phyloP scores from a whole-genome alignment of 2,329 filamentous ascomycete genomes.

The Phyllosticta citribraziliensis region DNA sequence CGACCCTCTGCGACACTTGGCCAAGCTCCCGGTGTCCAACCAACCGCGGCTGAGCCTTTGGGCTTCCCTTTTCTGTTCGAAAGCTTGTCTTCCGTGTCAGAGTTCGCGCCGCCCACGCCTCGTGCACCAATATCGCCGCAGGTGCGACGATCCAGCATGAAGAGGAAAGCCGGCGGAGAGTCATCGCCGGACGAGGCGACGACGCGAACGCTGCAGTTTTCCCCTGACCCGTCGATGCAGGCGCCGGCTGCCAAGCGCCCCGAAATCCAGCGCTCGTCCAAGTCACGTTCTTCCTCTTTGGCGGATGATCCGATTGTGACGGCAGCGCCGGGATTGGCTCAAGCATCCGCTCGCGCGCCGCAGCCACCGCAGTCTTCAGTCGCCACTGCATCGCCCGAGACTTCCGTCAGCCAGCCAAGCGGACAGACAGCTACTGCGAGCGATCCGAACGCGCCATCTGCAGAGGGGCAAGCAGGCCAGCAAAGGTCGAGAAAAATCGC shows the following conservation, averaged over 20 bases:
- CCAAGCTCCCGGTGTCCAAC: neutral
- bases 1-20: constrained; percentile 4
- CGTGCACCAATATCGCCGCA: neutral
- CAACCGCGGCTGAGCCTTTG: neutral
- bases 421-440: neutral
- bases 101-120: neutral
- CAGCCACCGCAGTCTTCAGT: neutral
- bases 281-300: constrained; percentile 1
- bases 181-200: neutral
- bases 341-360: neutral
- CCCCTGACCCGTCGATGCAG: neutral
- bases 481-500: constrained; percentile 2
- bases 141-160: constrained; percentile 1
- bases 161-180: constrained; percentile 6
- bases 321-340: neutral
- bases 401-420: constrained; percentile 12
- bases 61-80: neutral
- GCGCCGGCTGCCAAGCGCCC: constrained; percentile 5
- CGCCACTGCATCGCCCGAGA: constrained; percentile 12
- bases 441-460: neutral
- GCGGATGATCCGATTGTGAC: constrained; percentile 1
- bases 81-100: neutral
- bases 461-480: neutral
- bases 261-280: neutral
- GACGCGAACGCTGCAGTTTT: neutral